Percentiles rank a stretch among this genome's conserved stretches.
Evolutionary conservation across 768 basidiomycete species (phyloP).

Genomic region (Phanerochaete sordida): DNA sequence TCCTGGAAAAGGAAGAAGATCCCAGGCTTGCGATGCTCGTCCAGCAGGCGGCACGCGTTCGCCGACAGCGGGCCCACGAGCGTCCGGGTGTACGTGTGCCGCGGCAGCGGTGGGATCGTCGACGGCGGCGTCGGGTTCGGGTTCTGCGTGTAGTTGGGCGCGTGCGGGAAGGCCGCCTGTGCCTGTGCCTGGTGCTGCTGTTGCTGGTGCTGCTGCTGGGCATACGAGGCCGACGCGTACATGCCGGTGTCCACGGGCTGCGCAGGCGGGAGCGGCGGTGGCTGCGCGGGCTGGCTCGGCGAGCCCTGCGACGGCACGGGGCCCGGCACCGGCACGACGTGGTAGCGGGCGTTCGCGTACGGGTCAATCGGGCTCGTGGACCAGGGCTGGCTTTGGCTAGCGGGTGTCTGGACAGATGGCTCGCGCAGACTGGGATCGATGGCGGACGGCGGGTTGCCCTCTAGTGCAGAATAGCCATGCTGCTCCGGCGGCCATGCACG

Average conservation of each 20-base stretch:
- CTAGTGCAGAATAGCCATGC: slow-evolving; percentile 16
- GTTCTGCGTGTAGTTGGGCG: neutral
- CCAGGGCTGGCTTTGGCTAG: slow-evolving; percentile 1
- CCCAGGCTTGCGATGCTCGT: slow-evolving; percentile 81
- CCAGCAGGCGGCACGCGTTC: slow-evolving; percentile 79
- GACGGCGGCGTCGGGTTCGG: slow-evolving; percentile 22
- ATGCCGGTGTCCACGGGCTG: slow-evolving; percentile 28
- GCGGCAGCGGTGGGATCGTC: slow-evolving; percentile 46
- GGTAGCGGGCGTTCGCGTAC: slow-evolving; percentile 9
- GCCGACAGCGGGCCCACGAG: slow-evolving; percentile 87
- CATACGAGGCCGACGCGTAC: slow-evolving; percentile 28
- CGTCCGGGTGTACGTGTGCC: slow-evolving; percentile 78
- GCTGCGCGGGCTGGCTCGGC: slow-evolving; percentile 10
- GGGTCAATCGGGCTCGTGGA: slow-evolving; percentile 6
- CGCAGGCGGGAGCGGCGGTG: slow-evolving; percentile 26
- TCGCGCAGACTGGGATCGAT: slow-evolving; percentile 17
- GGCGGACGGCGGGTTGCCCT: slow-evolving; percentile 11
- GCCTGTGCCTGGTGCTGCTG: slow-evolving; percentile 21
- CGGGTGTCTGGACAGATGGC: slow-evolving; percentile 8
- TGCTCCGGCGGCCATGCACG: slow-evolving; percentile 23
- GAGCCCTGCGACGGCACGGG: slow-evolving; percentile 8
- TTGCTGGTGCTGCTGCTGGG: slow-evolving; percentile 32
- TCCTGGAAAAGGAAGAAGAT: slow-evolving; percentile 97
- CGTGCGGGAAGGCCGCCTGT: slow-evolving; percentile 23
- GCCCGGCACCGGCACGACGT: slow-evolving; percentile 18